Evolutionary conservation across 2,329 filamentous ascomycete species (phyloP).

Genomic region (Aspergillus phoenicis): DNA sequence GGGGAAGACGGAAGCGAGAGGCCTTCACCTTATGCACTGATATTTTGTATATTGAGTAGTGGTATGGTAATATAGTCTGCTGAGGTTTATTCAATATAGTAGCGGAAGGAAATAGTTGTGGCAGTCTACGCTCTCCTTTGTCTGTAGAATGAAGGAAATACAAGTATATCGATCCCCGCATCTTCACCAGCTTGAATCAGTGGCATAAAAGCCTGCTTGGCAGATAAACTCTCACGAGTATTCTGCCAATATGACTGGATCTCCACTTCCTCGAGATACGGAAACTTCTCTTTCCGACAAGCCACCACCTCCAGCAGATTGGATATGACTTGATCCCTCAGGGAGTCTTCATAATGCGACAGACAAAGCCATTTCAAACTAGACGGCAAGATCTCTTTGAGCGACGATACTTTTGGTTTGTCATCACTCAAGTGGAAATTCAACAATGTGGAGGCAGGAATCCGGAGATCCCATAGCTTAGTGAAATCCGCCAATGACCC

Average conservation of each 20-base stretch:
- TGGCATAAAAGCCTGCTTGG: not conserved
- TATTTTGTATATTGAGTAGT: no score
- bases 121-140: not conserved
- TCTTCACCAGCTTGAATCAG: not conserved
- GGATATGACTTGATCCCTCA: not conserved
- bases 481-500: slow-evolving; percentile 10
- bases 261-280: not conserved
- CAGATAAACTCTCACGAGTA: not conserved
- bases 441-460: slow-evolving; percentile 1
- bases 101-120: not conserved
- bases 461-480: not conserved
- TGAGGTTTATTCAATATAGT: not conserved
- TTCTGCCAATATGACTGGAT: not conserved
- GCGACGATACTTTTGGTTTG: not conserved
- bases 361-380: not conserved
- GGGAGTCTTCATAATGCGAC: not conserved
- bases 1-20: no score
- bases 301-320: not conserved
- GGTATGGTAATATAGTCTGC: no score
- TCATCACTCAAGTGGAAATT: not conserved
- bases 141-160: not conserved
- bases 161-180: not conserved
- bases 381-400: not conserved
- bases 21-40: no score
- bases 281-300: not conserved